A percentile compares a stretch with the other conserved stretches of the same genome.
phyloP scores from a whole-genome alignment of 371 early-diverging fungal species.

The Lichtheimia corymbifera region DNA sequence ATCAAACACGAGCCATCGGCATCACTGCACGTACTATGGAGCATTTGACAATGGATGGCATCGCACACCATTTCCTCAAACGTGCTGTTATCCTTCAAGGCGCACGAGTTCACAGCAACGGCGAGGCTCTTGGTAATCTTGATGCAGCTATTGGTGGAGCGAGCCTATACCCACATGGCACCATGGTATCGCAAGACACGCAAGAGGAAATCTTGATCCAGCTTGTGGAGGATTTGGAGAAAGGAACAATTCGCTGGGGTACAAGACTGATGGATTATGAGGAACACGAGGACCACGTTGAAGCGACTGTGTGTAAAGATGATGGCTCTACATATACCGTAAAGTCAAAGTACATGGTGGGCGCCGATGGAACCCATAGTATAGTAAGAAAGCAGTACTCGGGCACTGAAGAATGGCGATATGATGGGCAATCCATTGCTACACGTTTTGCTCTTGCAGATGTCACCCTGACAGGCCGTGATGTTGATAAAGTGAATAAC shows the following conservation, averaged over 20 bases:
- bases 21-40: conserved; percentile 43
- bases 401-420: conserved; percentile 23
- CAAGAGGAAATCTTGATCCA: conserved; percentile 25
- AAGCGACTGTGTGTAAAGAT: conserved; percentile 9
- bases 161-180: conserved; percentile 24
- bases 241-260: conserved; percentile 28
- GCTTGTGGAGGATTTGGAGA: conserved; percentile 7
- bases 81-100: conserved; percentile 24
- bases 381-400: conserved; percentile 19
- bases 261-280: conserved; percentile 28
- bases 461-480: neutral
- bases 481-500: neutral
- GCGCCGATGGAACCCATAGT: conserved; percentile 46
- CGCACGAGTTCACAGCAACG: neutral
- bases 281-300: conserved; percentile 29
- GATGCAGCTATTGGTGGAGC: conserved; percentile 18
- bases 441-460: conserved; percentile 25
- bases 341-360: conserved; percentile 33
- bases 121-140: neutral
- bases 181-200: conserved; percentile 26
- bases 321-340: conserved; percentile 3
- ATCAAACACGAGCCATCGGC: conserved; percentile 41
- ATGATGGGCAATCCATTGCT: conserved; percentile 24
- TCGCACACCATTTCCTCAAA: conserved; percentile 26
- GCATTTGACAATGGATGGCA: conserved; percentile 27